Conservation (phyloP, 495 filamentous ascomycete genomes). For the Evernia prunastri region DNA sequence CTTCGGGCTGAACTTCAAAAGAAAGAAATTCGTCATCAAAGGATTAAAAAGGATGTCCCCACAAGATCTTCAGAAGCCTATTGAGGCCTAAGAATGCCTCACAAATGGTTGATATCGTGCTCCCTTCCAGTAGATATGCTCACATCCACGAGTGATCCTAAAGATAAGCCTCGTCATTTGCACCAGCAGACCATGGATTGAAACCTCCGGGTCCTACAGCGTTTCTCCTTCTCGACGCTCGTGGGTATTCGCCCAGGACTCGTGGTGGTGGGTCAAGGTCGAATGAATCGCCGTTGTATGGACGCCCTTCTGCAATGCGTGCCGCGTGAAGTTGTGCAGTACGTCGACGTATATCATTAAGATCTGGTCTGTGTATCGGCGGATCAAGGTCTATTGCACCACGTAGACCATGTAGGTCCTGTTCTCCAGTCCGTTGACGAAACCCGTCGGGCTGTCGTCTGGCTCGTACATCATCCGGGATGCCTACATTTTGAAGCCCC, state of each 20-base stretch:
- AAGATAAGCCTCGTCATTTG: slow-evolving; percentile 1
- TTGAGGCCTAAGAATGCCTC: neutral
- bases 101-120: neutral
- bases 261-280: neutral
- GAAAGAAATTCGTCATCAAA: neutral
- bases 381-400: neutral
- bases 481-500: neutral
- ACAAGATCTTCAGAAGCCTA: neutral
- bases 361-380: neutral
- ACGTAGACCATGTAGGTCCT: neutral
- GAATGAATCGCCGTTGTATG: neutral
- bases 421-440: neutral
- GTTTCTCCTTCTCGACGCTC: neutral
- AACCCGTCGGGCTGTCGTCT: neutral
- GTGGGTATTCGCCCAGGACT: neutral
- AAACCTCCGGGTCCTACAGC: neutral
- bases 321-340: neutral
- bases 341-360: neutral
- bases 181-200: neutral
- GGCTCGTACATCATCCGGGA: neutral
- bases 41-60: neutral
- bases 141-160: neutral
- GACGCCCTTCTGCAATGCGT: neutral
- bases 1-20: neutral
- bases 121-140: neutral